Conservation (phyloP, 2,329 filamentous ascomycete species). For the Calonectria naviculata region DNA sequence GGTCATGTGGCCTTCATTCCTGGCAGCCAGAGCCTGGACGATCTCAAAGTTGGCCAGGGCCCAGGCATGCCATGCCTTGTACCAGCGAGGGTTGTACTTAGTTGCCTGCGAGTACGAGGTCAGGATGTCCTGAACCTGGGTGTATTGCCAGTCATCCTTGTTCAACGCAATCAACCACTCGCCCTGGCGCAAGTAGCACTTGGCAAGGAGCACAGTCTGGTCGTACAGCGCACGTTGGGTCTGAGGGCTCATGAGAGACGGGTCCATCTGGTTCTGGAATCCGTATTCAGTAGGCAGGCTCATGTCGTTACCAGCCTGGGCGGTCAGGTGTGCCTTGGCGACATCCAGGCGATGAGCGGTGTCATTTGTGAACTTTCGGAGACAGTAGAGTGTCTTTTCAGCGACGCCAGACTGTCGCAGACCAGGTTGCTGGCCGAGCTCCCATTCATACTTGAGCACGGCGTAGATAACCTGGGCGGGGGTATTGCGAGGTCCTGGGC, state of each 20-base stretch:
- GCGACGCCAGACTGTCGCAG: constrained; percentile 56
- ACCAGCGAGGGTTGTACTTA: constrained; percentile 93
- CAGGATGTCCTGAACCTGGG: constrained; percentile 88
- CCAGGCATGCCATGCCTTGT: constrained; percentile 99
- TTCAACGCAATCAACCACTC: constrained; percentile 93
- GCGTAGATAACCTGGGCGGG: constrained; percentile 91
- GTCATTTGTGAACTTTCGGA: constrained; percentile 71
- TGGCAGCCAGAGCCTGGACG: constrained; percentile 81
- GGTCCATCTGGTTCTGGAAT: constrained; percentile 60
- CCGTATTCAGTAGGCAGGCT: constrained; percentile 59
- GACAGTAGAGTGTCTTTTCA: constrained; percentile 67
- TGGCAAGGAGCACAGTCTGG: constrained; percentile 81
- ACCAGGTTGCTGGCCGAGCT: constrained; percentile 74
- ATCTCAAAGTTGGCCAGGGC: constrained; percentile 98
- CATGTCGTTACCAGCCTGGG: constrained; percentile 59
- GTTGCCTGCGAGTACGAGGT: constrained; percentile 93
- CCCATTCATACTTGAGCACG: constrained; percentile 98
- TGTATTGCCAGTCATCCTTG: constrained; percentile 88
- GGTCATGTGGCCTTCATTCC: constrained; percentile 64
- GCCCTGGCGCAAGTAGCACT: constrained; percentile 95
- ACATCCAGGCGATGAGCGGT: constrained; percentile 65
- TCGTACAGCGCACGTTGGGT: constrained; percentile 66
- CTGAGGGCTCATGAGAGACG: constrained; percentile 58
- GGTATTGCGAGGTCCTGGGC: constrained; percentile 54
- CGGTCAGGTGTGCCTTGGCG: constrained; percentile 61